Evolutionary conservation across 208 protist species (phyloP), one percentile per base, ranked within the genome.

Genomic region (Acanthamoeba triangularis): DNA sequence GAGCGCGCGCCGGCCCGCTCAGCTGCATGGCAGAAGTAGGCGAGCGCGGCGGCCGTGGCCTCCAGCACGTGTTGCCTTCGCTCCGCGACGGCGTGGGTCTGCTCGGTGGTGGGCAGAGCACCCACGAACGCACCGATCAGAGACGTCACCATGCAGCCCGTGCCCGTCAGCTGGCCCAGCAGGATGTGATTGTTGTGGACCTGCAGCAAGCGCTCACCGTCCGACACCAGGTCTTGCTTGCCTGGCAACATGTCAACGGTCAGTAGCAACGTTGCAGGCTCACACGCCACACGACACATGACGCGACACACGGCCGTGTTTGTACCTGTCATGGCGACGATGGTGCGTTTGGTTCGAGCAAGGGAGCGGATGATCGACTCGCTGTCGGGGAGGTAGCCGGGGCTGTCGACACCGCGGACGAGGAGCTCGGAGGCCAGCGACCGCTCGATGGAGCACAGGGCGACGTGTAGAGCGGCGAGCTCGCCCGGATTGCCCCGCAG

Each of bases 151-250:
- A 91, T 91, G 18, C 85, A 91, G 85, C 85, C 85, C 25, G 85
- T 91, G 33, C 56, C 85, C 23, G 85, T 91, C 23, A 91, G 10
- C 35, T 41, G 28, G 6, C 85, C n/a, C 28, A 91, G 49, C 54
- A 91, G 25, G 11, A 30, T 33, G 35, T 91, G 85, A n/a, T 72
- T 72, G 85, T 91, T 91, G 85, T 91, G 56, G 35, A 91, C 85
- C 28, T 63, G 44, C 0, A 74, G 41, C 30, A 91, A 10, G 10
- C 59, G 85, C 56, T 91, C 35, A 14, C 85, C 85, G 41, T 91
- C 85, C 33, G 59, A 52, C 20, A 74, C 35, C 25, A 91, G 28
- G 41, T 91, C 49, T 25, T 74, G 59, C 35, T 91, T 63, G 41
- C 76, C 76, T 85, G 47, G 52, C 52, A 56, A 78, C 25, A 41